Evolutionary conservation across 106 monocot species (phyloP).

Genomic region (Chionographis japonica): DNA sequence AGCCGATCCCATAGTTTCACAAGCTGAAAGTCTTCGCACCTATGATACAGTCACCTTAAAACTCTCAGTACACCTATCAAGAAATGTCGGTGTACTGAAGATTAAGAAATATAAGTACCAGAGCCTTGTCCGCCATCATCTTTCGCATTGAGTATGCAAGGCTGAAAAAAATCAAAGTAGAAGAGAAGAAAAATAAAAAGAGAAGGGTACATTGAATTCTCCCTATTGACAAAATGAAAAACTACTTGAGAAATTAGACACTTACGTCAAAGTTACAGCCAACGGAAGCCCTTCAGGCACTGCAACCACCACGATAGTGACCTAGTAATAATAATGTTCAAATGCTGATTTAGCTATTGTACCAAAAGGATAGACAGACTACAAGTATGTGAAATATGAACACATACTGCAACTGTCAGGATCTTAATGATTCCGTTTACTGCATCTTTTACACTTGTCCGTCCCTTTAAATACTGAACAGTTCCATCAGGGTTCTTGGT

Average conservation of each 20-base stretch:
- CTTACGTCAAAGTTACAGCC: constrained; percentile 20
- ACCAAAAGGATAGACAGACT: background rate
- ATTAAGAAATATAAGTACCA: constrained; percentile 5
- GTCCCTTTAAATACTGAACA: constrained; percentile 18
- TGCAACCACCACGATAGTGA: constrained; percentile 26
- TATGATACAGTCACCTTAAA: constrained; percentile 12
- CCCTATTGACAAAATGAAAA: background rate
- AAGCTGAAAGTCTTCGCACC: constrained; percentile 91
- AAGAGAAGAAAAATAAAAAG: background rate
- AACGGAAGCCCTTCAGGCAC: constrained; percentile 22
- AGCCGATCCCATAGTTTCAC: constrained; percentile 99
- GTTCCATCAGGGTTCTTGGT: constrained; percentile 28
- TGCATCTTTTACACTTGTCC: constrained; percentile 23
- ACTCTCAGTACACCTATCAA: background rate
- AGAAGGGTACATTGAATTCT: background rate
- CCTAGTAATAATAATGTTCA: constrained; percentile 13
- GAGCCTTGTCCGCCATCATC: constrained; percentile 24
- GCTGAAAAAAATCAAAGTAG: background rate
- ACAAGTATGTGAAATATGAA: background rate
- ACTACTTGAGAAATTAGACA: background rate
- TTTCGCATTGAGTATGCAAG: constrained; percentile 23
- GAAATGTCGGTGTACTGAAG: background rate
- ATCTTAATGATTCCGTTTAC: constrained; percentile 20
- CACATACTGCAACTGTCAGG: constrained; percentile 33
- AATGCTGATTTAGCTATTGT: background rate